Base-by-base conservation (phyloP, 495 filamentous ascomycete species). In the Amphirosellinia nigrospora region DNA sequence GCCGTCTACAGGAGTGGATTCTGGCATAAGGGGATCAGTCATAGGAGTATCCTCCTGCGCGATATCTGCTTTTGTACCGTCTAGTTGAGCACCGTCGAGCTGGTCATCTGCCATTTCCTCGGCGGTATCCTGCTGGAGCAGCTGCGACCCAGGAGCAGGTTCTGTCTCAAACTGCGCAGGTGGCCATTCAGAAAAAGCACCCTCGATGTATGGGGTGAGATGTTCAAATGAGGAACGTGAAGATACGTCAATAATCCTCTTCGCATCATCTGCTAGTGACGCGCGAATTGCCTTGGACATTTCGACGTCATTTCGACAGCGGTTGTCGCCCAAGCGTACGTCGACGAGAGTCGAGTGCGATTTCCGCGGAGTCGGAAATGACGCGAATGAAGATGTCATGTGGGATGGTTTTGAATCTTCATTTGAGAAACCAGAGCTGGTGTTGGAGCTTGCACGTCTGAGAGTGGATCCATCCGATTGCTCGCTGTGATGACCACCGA, bases 401-500 rank as follows among this genome's bases (percentile, higher is more conserved):
- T 53, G 36, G 15, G 48, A 26, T 53, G 46, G 59, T 61, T 72
- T 75, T 10, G 46, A 66, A 28, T 70, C 69, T 11, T 72, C 52
- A 30, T 38, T 60, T 28, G 66, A 73, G 34, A 69, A 69, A 16
- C 71, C 50, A 23, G 71, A 70, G 61, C 69, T 73, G 21, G 66
- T 70, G 19, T 71, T 69, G 10, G 73, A 71, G 67, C 58, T 71
- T 21, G 66, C 69, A 26, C 72, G 72, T 53, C 70, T 56, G 23
- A 70, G 67, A 15, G 71, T 38, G 1, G 72, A 73, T 28, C 55
- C 71, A 50, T 76, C 76, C 4, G 74, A 78, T 41, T 53, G 67
- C 50, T 74, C 72, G 30, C 72, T 78, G 2, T 74, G 76, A 43
- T 74, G 76, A 3, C 76, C 79, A 34, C 83, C 82, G 50, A 86